These are phyloP conservation scores for Annulohypoxylon truncatum DNA, from an alignment of 2,329 filamentous ascomycete species.

Conservation along the genomic window DNA sequence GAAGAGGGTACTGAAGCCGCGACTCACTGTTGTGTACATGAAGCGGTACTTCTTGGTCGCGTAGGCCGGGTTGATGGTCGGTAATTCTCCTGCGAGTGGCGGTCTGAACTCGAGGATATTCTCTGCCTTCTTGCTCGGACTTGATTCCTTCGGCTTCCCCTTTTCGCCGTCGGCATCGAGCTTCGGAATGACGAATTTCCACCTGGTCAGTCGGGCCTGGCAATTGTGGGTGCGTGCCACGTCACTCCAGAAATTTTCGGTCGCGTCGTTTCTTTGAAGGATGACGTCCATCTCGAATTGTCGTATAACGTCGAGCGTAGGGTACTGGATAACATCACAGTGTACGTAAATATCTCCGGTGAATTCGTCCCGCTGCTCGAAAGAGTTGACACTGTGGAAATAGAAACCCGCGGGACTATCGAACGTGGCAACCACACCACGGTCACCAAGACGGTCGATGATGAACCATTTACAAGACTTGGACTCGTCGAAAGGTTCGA, in stretches of 20 bases:
- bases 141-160: background rate
- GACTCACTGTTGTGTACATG: slow-evolving; percentile 67
- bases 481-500: slow-evolving; percentile 70
- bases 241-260: slow-evolving; percentile 57
- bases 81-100: slow-evolving; percentile 71
- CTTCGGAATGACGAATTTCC: slow-evolving; percentile 55
- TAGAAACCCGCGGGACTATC: slow-evolving; percentile 77
- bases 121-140: slow-evolving; percentile 8
- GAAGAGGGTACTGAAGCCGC: slow-evolving; percentile 68
- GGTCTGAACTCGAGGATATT: slow-evolving; percentile 60
- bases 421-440: slow-evolving; percentile 76
- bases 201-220: slow-evolving; percentile 57
- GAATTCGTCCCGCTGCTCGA: slow-evolving; percentile 65
- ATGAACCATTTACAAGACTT: slow-evolving; percentile 77
- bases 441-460: slow-evolving; percentile 71
- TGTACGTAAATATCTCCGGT: slow-evolving; percentile 63
- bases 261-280: slow-evolving; percentile 62
- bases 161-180: background rate
- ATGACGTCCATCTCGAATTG: slow-evolving; percentile 77
- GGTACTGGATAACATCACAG: slow-evolving; percentile 74
- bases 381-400: slow-evolving; percentile 84
- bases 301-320: slow-evolving; percentile 72
- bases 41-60: slow-evolving; percentile 67
- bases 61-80: slow-evolving; percentile 71
- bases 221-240: slow-evolving; percentile 53